Evolutionary conservation across 2,329 filamentous ascomycete genomes (phyloP).

Genomic region (Alternaria brassicicola): DNA sequence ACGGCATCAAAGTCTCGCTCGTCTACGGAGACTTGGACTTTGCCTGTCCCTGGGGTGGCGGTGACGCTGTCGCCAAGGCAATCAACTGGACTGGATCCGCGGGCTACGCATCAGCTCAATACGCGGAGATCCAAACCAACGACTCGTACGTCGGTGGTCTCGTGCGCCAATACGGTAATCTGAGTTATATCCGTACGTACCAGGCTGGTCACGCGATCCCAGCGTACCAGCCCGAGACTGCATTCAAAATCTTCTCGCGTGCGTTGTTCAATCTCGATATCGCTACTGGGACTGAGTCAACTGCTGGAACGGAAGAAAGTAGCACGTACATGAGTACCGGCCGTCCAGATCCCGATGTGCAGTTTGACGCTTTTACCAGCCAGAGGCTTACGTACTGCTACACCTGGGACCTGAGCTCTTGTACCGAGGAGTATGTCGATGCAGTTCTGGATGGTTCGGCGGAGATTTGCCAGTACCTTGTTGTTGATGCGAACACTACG

Average conservation of each 20-base stretch:
- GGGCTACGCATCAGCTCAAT: slow-evolving; percentile 35
- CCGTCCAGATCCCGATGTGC: slow-evolving; percentile 19
- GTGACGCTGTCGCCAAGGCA: slow-evolving; percentile 47
- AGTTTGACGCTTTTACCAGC: slow-evolving; percentile 12
- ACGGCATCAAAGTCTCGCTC: slow-evolving; percentile 28
- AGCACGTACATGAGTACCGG: slow-evolving; percentile 21
- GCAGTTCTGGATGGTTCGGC: slow-evolving; percentile 19
- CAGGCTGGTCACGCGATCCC: slow-evolving; percentile 51
- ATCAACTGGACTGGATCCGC: slow-evolving; percentile 47
- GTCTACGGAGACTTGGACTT: slow-evolving; percentile 43
- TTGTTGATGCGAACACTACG: slow-evolving; percentile 28
- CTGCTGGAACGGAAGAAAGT: slow-evolving; percentile 3
- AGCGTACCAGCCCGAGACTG: slow-evolving; percentile 54
- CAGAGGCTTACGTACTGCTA: slow-evolving; percentile 23
- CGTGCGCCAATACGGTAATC: slow-evolving; percentile 46
- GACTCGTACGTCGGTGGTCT: slow-evolving; percentile 52
- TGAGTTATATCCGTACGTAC: slow-evolving; percentile 49
- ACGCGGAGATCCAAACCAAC: slow-evolving; percentile 45
- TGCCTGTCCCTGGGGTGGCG: slow-evolving; percentile 42
- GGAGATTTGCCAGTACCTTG: slow-evolving; percentile 25
- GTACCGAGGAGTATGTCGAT: slow-evolving; percentile 20
- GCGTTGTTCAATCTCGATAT: slow-evolving; percentile 54
- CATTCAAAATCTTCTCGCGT: slow-evolving; percentile 58
- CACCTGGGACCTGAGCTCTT: slow-evolving; percentile 21
- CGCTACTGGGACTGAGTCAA: slow-evolving; percentile 49